Base-by-base conservation (phyloP, 805 yeast genomes). In the Wickerhamiella spandovensis region DNA sequence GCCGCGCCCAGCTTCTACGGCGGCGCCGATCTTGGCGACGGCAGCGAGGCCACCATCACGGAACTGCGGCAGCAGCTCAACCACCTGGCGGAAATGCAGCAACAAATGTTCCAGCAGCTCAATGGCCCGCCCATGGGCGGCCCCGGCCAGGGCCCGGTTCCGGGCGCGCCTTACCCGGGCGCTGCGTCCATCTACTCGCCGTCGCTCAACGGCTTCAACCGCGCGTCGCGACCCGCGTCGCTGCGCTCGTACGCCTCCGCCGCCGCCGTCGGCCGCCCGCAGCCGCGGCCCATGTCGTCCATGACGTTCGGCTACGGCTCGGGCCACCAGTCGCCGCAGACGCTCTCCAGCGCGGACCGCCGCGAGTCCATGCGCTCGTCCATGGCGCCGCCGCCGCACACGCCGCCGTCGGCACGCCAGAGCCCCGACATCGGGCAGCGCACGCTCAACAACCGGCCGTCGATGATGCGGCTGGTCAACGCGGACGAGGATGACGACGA, bases 81-180 rank as follows among this genome's bases (percentile, higher is more conserved):
- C 49, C 66, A 62, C 47, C 55, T 64, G 53, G 58, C 62, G 55
- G 61, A 61, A 45, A 56, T 65, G 60, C 67, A 64, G 50, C 51
- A 58, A 50, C 63, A 59, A 47, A 54, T 64, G 55, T 13, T 48
- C 13, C 30, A 43, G 49, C 42, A 46, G 35, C 17, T 43, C 20
- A 43, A 43, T 23, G 45, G 45, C 23, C 17, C 28, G 32, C 20
- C 45, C 17, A 8, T 12, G 15, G 21, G 21, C 43, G 9, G 10
- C 9, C 18, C 18, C 20, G 39, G 39, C 7, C 13, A 15, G 39
- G 37, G n/a, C 37, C 9, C 9, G 30, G 30, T 25, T 25, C 15
- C 32, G 15, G 32, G 32, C 15, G 15, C 7, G 32, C 32, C 32
- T 15, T 28, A 28, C 32, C 32, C 32, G 32, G 15, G n/a, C 39